These are phyloP conservation scores for Colletotrichum sublineola DNA, from an alignment of 2,329 filamentous ascomycete species.

Conservation along the genomic window DNA sequence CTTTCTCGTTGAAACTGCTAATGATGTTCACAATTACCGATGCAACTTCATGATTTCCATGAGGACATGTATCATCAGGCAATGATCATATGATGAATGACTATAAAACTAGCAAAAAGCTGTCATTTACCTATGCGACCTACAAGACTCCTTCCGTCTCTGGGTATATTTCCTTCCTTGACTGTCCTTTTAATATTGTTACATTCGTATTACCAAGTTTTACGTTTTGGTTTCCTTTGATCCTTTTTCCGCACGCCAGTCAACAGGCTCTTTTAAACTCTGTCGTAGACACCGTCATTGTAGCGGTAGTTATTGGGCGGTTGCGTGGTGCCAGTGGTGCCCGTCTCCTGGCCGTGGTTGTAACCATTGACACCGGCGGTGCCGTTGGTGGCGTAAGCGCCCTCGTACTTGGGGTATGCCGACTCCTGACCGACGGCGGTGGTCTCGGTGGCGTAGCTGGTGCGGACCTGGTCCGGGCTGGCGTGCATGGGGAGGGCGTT, in stretches of 20 bases:
- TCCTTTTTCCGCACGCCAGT: constrained; percentile 29
- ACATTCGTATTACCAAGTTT: constrained; percentile 37
- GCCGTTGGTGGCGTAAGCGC: constrained; percentile 16
- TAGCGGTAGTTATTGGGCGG: constrained; percentile 51
- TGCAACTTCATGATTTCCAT: not conserved
- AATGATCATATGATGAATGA: not conserved
- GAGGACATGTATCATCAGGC: too few relatives aligned
- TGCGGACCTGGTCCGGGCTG: constrained; percentile 58
- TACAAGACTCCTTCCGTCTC: constrained; percentile 10
- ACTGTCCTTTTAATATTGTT: not conserved
- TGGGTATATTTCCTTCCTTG: constrained; percentile 36
- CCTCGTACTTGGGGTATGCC: constrained; percentile 45
- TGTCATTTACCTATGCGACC: not conserved
- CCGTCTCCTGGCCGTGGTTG: constrained; percentile 33
- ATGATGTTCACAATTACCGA: not conserved
- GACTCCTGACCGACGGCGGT: constrained; percentile 49
- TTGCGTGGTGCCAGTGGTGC: constrained; percentile 26
- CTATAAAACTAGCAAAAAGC: constrained; percentile 9
- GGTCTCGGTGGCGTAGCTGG: constrained; percentile 57
- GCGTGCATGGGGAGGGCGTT: constrained; percentile 56
- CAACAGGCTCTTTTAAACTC: constrained; percentile 16
- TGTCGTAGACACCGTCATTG: constrained; percentile 54
- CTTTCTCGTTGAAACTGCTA: not conserved
- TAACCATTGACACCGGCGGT: constrained; percentile 12
- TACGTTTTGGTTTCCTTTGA: constrained; percentile 26